These are phyloP conservation scores for Euclidium syriacum DNA, from an alignment of 345 rosid genomes.

Conservation along the genomic window DNA sequence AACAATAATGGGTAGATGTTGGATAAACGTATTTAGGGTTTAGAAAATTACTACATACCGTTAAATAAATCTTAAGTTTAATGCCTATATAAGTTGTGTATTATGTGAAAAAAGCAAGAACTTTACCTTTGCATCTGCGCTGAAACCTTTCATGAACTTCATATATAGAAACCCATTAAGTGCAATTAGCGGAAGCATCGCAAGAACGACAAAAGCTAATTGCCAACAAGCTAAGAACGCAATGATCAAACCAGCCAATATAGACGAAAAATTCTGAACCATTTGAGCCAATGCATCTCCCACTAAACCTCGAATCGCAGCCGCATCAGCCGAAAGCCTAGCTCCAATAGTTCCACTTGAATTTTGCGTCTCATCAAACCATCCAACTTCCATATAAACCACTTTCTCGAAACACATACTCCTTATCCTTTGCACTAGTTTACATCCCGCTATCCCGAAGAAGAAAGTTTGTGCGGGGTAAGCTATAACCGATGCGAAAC, in stretches of 20 bases:
- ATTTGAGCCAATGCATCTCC: slow-evolving; percentile 68
- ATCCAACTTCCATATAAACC: slow-evolving; percentile 77
- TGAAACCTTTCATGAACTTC: slow-evolving; percentile 75
- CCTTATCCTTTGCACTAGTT: slow-evolving; percentile 57
- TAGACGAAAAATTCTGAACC: slow-evolving; percentile 55
- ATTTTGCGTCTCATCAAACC: slow-evolving; percentile 72
- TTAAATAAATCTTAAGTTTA: too few species aligned
- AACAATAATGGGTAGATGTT: too few species aligned
- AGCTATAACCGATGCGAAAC: slow-evolving; percentile 43
- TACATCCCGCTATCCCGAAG: slow-evolving; percentile 64
- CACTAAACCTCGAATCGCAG: slow-evolving; percentile 56
- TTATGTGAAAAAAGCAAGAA: too few species aligned
- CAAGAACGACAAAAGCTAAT: slow-evolving; percentile 53
- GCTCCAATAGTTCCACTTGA: slow-evolving; percentile 79
- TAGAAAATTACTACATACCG: too few species aligned
- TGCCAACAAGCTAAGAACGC: slow-evolving; percentile 74
- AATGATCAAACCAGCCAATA: slow-evolving; percentile 61
- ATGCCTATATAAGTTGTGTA: too few species aligned
- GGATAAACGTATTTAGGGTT: too few species aligned
- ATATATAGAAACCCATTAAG: slow-evolving; percentile 50
- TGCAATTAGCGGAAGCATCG: slow-evolving; percentile 57
- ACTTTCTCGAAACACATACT: slow-evolving; percentile 78
- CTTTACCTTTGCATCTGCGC: slow-evolving; percentile 78
- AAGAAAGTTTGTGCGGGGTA: slow-evolving; percentile 51
- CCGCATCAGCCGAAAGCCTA: slow-evolving; percentile 83